phyloP scores from a whole-genome alignment of 192 early-diverging fungal genomes.

The Entophlyctis luteolus region DNA sequence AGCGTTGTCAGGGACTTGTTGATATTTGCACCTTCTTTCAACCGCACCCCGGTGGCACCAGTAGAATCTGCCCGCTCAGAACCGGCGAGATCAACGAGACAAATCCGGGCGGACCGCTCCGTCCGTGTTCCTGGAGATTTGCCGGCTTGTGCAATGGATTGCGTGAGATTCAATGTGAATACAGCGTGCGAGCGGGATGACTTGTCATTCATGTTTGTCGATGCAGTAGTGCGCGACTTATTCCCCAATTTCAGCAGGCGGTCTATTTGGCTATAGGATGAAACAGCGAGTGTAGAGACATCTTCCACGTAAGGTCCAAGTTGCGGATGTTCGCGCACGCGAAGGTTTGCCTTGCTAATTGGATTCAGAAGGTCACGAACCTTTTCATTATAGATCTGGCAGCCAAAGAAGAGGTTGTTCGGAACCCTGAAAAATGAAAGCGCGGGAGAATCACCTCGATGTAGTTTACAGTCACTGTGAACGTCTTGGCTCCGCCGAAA shows the following conservation, averaged over 20 bases:
- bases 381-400: conserved; percentile 93
- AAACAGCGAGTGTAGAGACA: conserved; percentile 77
- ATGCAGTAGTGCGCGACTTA: conserved; percentile 81
- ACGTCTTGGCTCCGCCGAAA: conserved; percentile 28
- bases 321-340: conserved; percentile 58
- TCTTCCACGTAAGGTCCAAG: conserved; percentile 86
- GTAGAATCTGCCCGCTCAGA: conserved; percentile 86
- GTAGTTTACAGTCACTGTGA: conserved; percentile 68
- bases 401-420: no score
- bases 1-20: conserved; percentile 88
- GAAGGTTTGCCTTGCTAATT: conserved; percentile 50
- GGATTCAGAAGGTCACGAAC: conserved; percentile 78
- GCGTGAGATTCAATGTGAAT: conserved; percentile 50
- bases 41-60: conserved; percentile 73
- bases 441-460: conserved; percentile 71
- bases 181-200: conserved; percentile 65
- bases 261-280: conserved; percentile 77
- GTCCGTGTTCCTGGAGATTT: background rate
- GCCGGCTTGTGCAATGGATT: conserved; percentile 18
- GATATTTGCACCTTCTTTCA: conserved; percentile 93
- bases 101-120: conserved; percentile 15
- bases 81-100: conserved; percentile 87
- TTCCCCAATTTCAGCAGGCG: conserved; percentile 80
- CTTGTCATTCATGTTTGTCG: conserved; percentile 92
- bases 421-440: no score